Conservation (phyloP, 129 eudicot genomes). For the Flaveria bidentis region DNA sequence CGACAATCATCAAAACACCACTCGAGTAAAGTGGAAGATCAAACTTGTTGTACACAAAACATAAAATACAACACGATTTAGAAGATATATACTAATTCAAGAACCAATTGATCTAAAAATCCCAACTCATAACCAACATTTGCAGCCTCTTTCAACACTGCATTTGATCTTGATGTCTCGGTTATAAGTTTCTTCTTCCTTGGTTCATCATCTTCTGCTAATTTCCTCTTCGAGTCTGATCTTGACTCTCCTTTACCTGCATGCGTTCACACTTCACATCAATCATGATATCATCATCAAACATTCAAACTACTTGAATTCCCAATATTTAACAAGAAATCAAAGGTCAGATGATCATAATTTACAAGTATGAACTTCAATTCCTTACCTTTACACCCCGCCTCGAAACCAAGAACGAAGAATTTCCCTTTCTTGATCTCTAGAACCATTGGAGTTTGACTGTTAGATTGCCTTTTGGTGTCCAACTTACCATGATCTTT, state of each 20-base stretch:
- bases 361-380: not conserved
- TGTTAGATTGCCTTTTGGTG: constrained; percentile 1
- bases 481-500: constrained; percentile 20
- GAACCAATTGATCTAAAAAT: constrained; percentile 40
- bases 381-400: constrained; percentile 32
- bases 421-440: constrained; percentile 67
- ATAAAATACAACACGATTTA: constrained; percentile 7
- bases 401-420: constrained; percentile 62
- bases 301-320: not conserved
- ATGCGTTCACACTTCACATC: not conserved
- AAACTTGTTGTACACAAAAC: not conserved
- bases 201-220: constrained; percentile 40
- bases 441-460: constrained; percentile 43
- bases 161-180: constrained; percentile 17
- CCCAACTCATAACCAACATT: constrained; percentile 26
- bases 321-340: not conserved
- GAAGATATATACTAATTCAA: constrained; percentile 51
- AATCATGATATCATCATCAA: constrained; percentile 2
- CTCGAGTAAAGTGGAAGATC: not conserved
- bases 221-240: constrained; percentile 47
- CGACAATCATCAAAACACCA: not conserved
- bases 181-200: constrained; percentile 33
- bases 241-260: constrained; percentile 44
- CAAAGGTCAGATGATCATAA: not conserved
- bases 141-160: constrained; percentile 7